These are phyloP conservation scores for Beauveria australis DNA, from an alignment of 2,329 filamentous ascomycete species.

Conservation along the genomic window DNA sequence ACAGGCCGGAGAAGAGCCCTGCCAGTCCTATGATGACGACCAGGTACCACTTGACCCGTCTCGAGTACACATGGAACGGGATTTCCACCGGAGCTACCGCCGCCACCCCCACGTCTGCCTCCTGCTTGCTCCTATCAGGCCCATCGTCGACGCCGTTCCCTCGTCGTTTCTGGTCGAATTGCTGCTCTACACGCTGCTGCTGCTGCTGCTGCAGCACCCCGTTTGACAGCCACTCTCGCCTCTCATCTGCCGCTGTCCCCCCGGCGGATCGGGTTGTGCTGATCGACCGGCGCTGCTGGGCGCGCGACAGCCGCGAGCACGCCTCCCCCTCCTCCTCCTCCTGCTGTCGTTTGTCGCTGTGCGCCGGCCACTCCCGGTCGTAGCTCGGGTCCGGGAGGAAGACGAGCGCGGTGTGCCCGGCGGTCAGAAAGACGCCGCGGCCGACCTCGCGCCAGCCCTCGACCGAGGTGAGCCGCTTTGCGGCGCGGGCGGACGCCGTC, in stretches of 20 bases:
- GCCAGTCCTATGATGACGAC: slow-evolving; percentile 41
- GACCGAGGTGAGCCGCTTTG: neutral
- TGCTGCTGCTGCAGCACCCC: no score
- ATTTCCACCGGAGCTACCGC: neutral
- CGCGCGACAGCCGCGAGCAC: neutral
- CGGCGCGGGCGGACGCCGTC: neutral
- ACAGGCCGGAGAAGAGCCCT: slow-evolving; percentile 43
- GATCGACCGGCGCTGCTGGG: neutral
- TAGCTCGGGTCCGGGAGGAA: neutral
- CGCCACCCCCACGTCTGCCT: neutral
- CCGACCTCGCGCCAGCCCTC: neutral
- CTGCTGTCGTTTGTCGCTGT: neutral
- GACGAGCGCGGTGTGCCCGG: neutral
- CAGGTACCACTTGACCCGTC: slow-evolving; percentile 31
- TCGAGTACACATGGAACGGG: neutral
- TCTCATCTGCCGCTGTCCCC: no score
- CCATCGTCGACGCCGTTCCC: no score
- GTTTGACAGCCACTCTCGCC: no score
- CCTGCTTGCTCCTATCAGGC: no score
- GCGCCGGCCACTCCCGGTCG: neutral
- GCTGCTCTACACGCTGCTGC: neutral
- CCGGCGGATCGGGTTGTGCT: neutral
- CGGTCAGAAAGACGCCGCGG: neutral
- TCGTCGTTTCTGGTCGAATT: no score
- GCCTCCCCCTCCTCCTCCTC: no score